phyloP scores from a whole-genome alignment of 1,284 basidiomycete species.

The Leccinum variabile region DNA sequence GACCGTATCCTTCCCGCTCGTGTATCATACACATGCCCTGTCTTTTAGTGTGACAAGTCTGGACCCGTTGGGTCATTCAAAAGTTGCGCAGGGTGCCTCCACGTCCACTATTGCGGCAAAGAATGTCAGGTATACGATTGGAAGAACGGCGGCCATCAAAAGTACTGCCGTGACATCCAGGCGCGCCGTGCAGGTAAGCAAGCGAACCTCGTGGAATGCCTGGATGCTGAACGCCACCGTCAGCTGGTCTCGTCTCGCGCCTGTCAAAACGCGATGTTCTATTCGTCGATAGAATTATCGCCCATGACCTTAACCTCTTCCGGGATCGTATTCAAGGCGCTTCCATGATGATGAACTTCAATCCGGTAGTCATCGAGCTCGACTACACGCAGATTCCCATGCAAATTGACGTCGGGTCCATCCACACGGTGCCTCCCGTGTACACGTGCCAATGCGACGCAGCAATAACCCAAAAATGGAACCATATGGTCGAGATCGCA shows the following conservation, averaged over 20 bases:
- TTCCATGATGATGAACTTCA: neutral
- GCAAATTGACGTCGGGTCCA: slow-evolving; percentile 21
- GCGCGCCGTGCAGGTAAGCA: slow-evolving; percentile 27
- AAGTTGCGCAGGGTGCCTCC: slow-evolving; percentile 30
- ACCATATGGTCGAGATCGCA: slow-evolving; percentile 32
- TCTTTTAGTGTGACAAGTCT: slow-evolving; percentile 26
- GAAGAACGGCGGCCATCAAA: slow-evolving; percentile 29
- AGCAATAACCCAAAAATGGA: slow-evolving; percentile 26
- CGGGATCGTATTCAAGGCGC: slow-evolving; percentile 22
- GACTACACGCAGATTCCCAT: slow-evolving; percentile 29
- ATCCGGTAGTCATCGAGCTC: slow-evolving; percentile 28
- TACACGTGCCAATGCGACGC: slow-evolving; percentile 27
- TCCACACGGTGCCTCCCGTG: slow-evolving; percentile 10
- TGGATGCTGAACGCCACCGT: slow-evolving; percentile 4
- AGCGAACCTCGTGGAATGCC: neutral
- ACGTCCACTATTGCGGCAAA: slow-evolving; percentile 33
- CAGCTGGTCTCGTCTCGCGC: slow-evolving; percentile 26
- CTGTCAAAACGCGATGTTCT: slow-evolving; percentile 28
- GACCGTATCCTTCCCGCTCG: neutral
- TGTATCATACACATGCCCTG: slow-evolving; percentile 2
- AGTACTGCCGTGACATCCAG: slow-evolving; percentile 31
- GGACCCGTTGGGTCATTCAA: slow-evolving; percentile 32
- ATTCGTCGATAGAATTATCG: slow-evolving; percentile 30
- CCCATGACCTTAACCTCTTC: slow-evolving; percentile 20
- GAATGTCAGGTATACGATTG: slow-evolving; percentile 35